Conservation (phyloP, 441 rosid genomes). For the Brassica balearica region DNA sequence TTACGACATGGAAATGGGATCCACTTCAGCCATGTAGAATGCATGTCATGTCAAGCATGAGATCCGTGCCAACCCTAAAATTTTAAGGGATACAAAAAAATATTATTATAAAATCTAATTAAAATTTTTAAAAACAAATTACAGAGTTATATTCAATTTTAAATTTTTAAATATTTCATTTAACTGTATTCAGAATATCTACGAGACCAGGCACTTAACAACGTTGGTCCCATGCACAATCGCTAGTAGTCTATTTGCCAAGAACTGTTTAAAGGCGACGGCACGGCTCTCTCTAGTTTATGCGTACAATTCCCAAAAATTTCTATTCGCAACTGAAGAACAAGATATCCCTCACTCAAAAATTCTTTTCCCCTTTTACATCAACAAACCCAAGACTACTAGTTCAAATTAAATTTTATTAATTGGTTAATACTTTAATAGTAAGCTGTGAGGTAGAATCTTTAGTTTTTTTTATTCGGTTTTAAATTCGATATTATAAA, state of each 20-base stretch:
- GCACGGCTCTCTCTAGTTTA: conserved; percentile 28
- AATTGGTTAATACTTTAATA: neutral
- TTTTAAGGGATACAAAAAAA: too few species aligned
- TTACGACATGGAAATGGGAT: conserved; percentile 46
- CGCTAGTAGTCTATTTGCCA: conserved; percentile 23
- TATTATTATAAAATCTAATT: too few species aligned
- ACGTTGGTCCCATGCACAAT: conserved; percentile 37
- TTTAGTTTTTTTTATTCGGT: conserved; percentile 10
- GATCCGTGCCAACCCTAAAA: neutral
- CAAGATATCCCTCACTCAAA: neutral
- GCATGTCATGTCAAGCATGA: conserved; percentile 30
- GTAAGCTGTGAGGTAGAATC: neutral
- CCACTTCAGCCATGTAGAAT: conserved; percentile 39
- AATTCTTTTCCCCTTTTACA: neutral
- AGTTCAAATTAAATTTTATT: neutral
- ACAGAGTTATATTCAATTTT: too few species aligned
- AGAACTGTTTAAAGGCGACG: conserved; percentile 32
- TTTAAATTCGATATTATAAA: neutral
- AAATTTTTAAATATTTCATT: too few species aligned
- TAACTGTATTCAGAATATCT: too few species aligned
- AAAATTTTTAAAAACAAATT: too few species aligned
- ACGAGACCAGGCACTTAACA: neutral
- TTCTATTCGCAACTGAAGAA: neutral
- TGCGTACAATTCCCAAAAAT: conserved; percentile 33
- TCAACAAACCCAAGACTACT: conserved; percentile 23